Evolutionary conservation across 148 eudicot genomes (phyloP).

Genomic region (Rhododendron molle): DNA sequence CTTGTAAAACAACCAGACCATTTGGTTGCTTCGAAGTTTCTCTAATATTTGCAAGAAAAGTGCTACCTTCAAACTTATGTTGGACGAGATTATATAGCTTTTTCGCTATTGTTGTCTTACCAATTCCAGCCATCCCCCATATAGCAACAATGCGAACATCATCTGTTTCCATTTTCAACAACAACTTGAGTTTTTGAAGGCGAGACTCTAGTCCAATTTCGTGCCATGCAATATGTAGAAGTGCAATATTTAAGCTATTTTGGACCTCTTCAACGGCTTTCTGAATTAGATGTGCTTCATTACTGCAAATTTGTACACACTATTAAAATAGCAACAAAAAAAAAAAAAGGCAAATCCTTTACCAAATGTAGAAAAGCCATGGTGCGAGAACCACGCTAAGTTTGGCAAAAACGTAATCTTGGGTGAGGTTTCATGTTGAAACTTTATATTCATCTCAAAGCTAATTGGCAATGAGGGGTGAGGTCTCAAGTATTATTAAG

Average conservation of each 20-base stretch:
- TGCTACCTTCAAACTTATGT: not conserved
- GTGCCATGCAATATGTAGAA: slow-evolving; percentile 3
- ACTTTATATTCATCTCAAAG: too few relatives aligned
- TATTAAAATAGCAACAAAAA: too few relatives aligned
- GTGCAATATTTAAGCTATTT: not conserved
- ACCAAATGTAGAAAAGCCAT: too few relatives aligned
- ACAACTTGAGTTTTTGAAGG: not conserved
- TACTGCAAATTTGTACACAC: not conserved
- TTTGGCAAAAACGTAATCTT: too few relatives aligned
- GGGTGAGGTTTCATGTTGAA: too few relatives aligned
- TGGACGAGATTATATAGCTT: not conserved
- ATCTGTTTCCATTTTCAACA: not conserved
- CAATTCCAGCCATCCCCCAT: slow-evolving; percentile 5
- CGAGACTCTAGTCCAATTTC: slow-evolving; percentile 10
- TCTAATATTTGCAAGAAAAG: slow-evolving; percentile 4
- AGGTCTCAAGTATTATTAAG: too few relatives aligned
- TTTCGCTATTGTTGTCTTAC: not conserved
- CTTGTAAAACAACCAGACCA: not conserved
- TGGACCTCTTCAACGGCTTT: not conserved
- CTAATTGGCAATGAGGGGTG: too few relatives aligned
- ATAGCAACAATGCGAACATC: slow-evolving; percentile 7
- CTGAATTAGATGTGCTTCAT: not conserved
- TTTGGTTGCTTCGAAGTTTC: not conserved
- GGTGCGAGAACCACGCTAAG: too few relatives aligned
- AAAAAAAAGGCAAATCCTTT: too few relatives aligned